Percentiles rank a stretch among this genome's conserved stretches.
Evolutionary conservation across 2,329 filamentous ascomycete species (phyloP).

Genomic region (Davidsoniella australis): DNA sequence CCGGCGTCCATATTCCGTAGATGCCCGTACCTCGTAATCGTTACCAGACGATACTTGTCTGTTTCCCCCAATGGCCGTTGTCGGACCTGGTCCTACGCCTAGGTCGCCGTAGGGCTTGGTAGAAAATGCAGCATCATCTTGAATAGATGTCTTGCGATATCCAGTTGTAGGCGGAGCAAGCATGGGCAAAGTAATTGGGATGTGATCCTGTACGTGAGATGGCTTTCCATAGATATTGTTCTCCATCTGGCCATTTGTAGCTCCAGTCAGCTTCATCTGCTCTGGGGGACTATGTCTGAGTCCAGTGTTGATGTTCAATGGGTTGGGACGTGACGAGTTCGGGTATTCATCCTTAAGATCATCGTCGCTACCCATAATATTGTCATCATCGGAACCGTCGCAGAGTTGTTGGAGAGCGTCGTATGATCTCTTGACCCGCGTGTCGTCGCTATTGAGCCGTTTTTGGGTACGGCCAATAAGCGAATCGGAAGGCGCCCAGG

Average conservation of each 20-base stretch:
- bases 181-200: background rate
- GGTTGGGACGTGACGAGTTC: constrained; percentile 38
- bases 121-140: constrained; percentile 32
- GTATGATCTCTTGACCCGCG: constrained; percentile 24
- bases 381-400: constrained; percentile 25
- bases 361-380: constrained; percentile 18
- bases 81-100: constrained; percentile 33
- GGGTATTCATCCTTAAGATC: constrained; percentile 26
- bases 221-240: background rate
- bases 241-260: background rate
- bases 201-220: background rate
- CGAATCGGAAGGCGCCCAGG: constrained; percentile 37
- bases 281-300: too few species aligned
- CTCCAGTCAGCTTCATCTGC: background rate
- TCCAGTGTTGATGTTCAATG: constrained; percentile 14
- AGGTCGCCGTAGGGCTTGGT: constrained; percentile 43
- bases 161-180: constrained; percentile 4
- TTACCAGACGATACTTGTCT: constrained; percentile 43
- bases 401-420: constrained; percentile 29
- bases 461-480: constrained; percentile 37
- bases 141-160: constrained; percentile 29
- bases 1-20: constrained; percentile 26
- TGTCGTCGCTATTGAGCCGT: constrained; percentile 25
- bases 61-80: constrained; percentile 28
- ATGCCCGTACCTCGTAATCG: constrained; percentile 27